These are phyloP conservation scores for Phytophthora aleatoria DNA, from an alignment of 352 stramenopile genomes.

Conservation along the genomic window DNA sequence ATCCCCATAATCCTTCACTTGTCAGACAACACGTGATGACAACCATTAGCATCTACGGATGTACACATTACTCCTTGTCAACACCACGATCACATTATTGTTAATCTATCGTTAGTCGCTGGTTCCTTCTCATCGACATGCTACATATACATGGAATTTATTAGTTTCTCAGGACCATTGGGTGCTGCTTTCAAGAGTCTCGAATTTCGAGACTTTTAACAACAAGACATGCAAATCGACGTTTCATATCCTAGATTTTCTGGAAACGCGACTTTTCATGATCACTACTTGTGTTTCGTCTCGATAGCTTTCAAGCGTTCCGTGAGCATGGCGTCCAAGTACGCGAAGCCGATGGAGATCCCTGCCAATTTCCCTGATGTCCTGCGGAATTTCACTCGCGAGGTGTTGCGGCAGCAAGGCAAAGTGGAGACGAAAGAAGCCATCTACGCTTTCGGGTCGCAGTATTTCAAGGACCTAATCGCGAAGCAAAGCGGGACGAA, in stretches of 20 bases:
- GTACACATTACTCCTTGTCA: not conserved
- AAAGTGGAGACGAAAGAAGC: constrained; percentile 81
- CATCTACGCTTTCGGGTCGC: constrained; percentile 74
- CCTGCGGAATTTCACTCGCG: constrained; percentile 76
- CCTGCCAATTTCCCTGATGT: constrained; percentile 74
- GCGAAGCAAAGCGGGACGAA: constrained; percentile 34
- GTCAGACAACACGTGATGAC: constrained; percentile 24
- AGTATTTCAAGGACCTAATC: constrained; percentile 76
- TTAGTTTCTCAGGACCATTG: too few relatives aligned
- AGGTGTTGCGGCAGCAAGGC: constrained; percentile 83
- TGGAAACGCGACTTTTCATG: constrained; percentile 23
- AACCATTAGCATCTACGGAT: constrained; percentile 4
- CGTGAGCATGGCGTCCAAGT: constrained; percentile 77
- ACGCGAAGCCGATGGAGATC: constrained; percentile 81
- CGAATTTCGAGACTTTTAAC: too few relatives aligned
- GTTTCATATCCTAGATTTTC: constrained; percentile 19
- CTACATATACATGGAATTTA: not conserved
- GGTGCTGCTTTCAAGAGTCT: too few relatives aligned
- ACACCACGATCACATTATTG: constrained; percentile 10
- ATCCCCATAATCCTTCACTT: constrained; percentile 16
- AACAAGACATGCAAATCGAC: not conserved
- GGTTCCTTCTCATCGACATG: not conserved
- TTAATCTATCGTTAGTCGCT: constrained; percentile 14
- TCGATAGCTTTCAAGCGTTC: not conserved
- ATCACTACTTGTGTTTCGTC: not conserved